Conservation (phyloP, 2,329 filamentous ascomycete species). For the Paraphoma sp. region DNA sequence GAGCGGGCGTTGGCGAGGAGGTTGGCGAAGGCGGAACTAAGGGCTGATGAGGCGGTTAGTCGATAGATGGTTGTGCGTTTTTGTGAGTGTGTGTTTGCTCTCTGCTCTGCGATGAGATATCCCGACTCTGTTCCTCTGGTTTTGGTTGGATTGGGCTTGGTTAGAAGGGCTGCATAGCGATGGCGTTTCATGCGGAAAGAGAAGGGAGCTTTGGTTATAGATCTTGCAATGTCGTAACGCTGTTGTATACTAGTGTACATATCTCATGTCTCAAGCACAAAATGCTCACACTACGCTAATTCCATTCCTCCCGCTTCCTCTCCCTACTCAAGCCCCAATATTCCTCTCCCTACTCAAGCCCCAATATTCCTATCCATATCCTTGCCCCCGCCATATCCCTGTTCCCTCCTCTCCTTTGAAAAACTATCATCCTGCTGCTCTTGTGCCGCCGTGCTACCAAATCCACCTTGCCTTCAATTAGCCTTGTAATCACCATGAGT, state of each 20-base stretch:
- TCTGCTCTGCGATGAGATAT: conserved; percentile 25
- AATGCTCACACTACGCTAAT: too few relatives aligned
- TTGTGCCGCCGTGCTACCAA: conserved; percentile 51
- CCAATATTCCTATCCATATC: conserved; percentile 59
- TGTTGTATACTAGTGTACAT: neutral
- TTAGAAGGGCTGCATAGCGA: conserved; percentile 24
- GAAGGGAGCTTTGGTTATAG: neutral
- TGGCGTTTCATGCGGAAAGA: conserved; percentile 16
- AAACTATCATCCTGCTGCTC: conserved; percentile 45
- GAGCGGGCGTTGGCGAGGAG: conserved; percentile 34
- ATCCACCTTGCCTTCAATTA: conserved; percentile 15
- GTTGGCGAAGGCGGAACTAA: conserved; percentile 35
- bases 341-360: conserved; percentile 35
- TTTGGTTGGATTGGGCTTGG: too few relatives aligned
- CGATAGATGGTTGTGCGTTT: conserved; percentile 4
- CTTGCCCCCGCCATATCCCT: conserved; percentile 59
- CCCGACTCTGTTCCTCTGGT: conserved; percentile 9
- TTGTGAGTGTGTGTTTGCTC: conserved; percentile 8
- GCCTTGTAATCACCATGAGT: too few relatives aligned
- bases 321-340: neutral
- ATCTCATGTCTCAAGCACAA: neutral
- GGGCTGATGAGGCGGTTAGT: conserved; percentile 26
- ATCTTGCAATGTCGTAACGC: neutral
- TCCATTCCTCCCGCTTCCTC: neutral
- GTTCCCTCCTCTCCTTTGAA: conserved; percentile 55